A percentile compares a stretch with the other conserved stretches of the same genome.
Conservation (phyloP, 2,329 filamentous ascomycete species). For the Alternaria sp. region DNA sequence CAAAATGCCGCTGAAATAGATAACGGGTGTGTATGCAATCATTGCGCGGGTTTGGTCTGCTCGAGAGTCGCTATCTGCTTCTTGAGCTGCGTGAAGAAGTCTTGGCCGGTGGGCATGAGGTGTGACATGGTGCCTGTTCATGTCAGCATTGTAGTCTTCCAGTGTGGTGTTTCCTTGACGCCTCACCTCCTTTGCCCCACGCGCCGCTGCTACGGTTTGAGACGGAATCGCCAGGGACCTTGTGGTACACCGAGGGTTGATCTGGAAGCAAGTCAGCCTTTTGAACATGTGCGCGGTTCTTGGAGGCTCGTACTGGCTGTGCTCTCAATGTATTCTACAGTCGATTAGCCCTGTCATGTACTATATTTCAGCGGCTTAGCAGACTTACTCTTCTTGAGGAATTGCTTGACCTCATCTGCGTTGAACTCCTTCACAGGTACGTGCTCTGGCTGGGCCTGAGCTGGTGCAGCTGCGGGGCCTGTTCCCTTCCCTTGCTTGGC, state of each 20-base stretch:
- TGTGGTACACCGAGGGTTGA: slow-evolving; percentile 47
- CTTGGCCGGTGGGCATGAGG: slow-evolving; percentile 56
- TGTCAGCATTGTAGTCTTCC: slow-evolving; percentile 20
- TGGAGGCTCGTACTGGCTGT: slow-evolving; percentile 34
- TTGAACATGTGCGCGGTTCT: slow-evolving; percentile 8
- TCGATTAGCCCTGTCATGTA: slow-evolving; percentile 30
- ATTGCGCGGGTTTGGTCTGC: slow-evolving; percentile 46
- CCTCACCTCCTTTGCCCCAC: slow-evolving; percentile 53
- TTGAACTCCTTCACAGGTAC: slow-evolving; percentile 55
- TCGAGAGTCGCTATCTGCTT: slow-evolving; percentile 56
- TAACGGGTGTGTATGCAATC: slow-evolving; percentile 23
- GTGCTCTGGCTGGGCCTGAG: slow-evolving; percentile 39
- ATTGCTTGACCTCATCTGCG: slow-evolving; percentile 53
- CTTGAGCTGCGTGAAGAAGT: slow-evolving; percentile 57
- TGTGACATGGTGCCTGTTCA: slow-evolving; percentile 47
- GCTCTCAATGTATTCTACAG: slow-evolving; percentile 41
- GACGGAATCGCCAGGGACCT: slow-evolving; percentile 52
- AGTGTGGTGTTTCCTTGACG: background rate
- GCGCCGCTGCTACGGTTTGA: slow-evolving; percentile 49
- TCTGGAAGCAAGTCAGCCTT: slow-evolving; percentile 36
- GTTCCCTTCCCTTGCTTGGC: slow-evolving; percentile 42
- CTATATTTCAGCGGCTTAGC: no score
- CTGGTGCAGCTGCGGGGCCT: slow-evolving; percentile 24
- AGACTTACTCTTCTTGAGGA: slow-evolving; percentile 52
- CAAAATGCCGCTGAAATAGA: slow-evolving; percentile 47